phyloP scores from a whole-genome alignment of 2,329 filamentous ascomycete species.

The Venturia carpophila region DNA sequence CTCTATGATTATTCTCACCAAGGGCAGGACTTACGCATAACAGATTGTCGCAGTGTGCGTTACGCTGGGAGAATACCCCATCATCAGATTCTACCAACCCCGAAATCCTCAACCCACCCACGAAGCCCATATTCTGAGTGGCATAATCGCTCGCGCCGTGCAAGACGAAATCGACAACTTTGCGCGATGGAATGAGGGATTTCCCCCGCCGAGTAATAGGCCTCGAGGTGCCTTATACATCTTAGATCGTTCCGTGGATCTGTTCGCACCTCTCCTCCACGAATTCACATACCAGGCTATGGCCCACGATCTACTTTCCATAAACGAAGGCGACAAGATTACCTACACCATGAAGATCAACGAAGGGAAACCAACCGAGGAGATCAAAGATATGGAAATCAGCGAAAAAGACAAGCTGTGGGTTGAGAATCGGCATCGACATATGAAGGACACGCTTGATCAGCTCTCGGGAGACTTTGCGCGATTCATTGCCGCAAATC shows the following conservation, averaged over 20 bases:
- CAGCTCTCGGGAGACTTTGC: slow-evolving; percentile 89
- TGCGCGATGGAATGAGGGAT: slow-evolving; percentile 73
- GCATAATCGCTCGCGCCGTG: slow-evolving; percentile 81
- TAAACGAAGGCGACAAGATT: slow-evolving; percentile 81
- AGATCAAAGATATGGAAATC: slow-evolving; percentile 87
- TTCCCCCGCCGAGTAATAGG: slow-evolving; percentile 69
- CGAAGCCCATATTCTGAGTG: slow-evolving; percentile 80
- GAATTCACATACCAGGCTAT: slow-evolving; percentile 99
- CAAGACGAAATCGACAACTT: slow-evolving; percentile 89
- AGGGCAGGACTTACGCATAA: background rate
- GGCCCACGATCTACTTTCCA: slow-evolving; percentile 85
- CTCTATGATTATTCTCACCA: background rate
- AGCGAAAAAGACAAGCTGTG: slow-evolving; percentile 87
- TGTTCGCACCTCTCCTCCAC: slow-evolving; percentile 79
- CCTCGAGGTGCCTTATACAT: slow-evolving; percentile 79
- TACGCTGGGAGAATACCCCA: slow-evolving; percentile 85
- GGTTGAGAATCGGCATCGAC: slow-evolving; percentile 86
- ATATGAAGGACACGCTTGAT: slow-evolving; percentile 97
- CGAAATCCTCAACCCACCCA: slow-evolving; percentile 63
- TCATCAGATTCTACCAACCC: slow-evolving; percentile 84
- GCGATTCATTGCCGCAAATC: slow-evolving; percentile 83
- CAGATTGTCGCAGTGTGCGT: slow-evolving; percentile 83
- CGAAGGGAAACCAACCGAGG: slow-evolving; percentile 58
- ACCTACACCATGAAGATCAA: slow-evolving; percentile 77
- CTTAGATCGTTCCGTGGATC: slow-evolving; percentile 86